Evolutionary conservation across 2,329 filamentous ascomycete species (phyloP).

Genomic region (Hirsutella minnesotensis): DNA sequence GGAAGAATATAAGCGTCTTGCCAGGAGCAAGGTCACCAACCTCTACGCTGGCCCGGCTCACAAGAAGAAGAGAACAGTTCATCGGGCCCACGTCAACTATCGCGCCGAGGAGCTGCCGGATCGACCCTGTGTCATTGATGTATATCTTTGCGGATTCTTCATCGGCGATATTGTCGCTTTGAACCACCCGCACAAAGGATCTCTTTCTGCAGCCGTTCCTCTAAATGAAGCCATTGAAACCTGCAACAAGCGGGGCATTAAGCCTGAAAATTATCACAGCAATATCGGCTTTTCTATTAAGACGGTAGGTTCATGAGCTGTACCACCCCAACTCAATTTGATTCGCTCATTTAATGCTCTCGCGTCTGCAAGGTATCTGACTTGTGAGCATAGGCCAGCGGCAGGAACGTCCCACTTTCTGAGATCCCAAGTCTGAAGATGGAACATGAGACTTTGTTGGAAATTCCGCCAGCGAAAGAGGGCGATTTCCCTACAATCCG

Average conservation of each 20-base stretch:
- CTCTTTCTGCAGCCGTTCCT: neutral
- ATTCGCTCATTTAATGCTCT: neutral
- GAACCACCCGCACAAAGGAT: neutral
- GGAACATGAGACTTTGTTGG: neutral
- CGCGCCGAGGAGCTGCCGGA: neutral
- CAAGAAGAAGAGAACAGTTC: neutral
- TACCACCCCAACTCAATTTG: neutral
- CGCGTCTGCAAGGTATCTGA: neutral
- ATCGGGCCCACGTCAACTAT: neutral
- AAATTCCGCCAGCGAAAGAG: neutral
- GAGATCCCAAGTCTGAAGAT: neutral
- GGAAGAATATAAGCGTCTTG: neutral
- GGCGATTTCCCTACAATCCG: neutral
- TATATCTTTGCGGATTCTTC: neutral
- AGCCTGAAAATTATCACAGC: neutral
- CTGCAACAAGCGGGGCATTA: neutral
- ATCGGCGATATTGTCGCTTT: neutral
- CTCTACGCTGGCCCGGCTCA: neutral
- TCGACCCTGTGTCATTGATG: neutral
- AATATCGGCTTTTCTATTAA: neutral
- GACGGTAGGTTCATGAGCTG: neutral
- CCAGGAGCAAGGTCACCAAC: neutral
- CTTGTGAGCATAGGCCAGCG: neutral
- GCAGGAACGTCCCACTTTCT: neutral
- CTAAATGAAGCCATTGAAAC: neutral